phyloP scores from a whole-genome alignment of 2,329 filamentous ascomycete genomes.

The Stagonosporopsis chrysanthemi region DNA sequence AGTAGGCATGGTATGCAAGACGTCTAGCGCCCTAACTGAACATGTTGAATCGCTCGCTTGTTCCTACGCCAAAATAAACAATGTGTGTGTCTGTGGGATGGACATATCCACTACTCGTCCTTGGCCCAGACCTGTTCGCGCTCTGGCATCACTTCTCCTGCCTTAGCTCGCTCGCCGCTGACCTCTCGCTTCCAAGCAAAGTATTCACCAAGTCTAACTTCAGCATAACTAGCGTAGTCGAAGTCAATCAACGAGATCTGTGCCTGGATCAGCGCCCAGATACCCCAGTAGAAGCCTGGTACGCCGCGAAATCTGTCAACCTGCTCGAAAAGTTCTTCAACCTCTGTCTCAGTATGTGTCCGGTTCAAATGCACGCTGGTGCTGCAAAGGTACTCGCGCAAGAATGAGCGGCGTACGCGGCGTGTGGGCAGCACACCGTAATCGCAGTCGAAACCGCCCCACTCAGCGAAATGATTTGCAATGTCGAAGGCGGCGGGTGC shows the following conservation, averaged over 20 bases:
- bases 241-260: slow-evolving; percentile 96
- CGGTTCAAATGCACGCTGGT: slow-evolving; percentile 62
- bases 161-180: slow-evolving; percentile 12
- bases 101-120: slow-evolving; percentile 4
- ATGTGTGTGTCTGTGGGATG: slow-evolving; percentile 1
- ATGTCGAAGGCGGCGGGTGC: slow-evolving; percentile 96
- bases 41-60: slow-evolving; percentile 22
- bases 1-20: slow-evolving; percentile 14
- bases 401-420: slow-evolving; percentile 78
- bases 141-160: slow-evolving; percentile 15
- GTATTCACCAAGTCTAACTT: slow-evolving; percentile 86
- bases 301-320: slow-evolving; percentile 88
- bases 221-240: slow-evolving; percentile 92
- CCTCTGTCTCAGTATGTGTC: slow-evolving; percentile 62
- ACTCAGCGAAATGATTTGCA: slow-evolving; percentile 97
- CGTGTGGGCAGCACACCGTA: slow-evolving; percentile 81
- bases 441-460: slow-evolving; percentile 97
- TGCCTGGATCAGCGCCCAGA: slow-evolving; percentile 95
- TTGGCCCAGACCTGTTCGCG: slow-evolving; percentile 18
- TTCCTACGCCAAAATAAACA: slow-evolving; percentile 12
- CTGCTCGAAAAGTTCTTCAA: slow-evolving; percentile 75
- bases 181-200: slow-evolving; percentile 78
- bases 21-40: slow-evolving; percentile 13
- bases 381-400: slow-evolving; percentile 79
- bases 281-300: slow-evolving; percentile 89